A percentile compares a stretch with the other conserved stretches of the same genome.
Conservation (phyloP, 345 rosid genomes). For the Physaria fendleri region DNA sequence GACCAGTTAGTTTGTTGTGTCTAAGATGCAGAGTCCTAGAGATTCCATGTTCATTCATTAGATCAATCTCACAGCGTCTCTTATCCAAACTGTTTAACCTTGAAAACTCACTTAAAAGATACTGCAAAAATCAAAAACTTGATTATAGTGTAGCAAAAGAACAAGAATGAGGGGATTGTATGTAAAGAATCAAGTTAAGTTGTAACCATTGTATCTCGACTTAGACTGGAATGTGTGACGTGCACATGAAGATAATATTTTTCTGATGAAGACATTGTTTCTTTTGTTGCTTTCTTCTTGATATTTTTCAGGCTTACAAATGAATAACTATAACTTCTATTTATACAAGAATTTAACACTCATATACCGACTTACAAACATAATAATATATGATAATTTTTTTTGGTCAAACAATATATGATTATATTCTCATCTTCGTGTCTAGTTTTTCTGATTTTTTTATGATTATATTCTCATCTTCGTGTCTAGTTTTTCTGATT, state of each 20-base stretch:
- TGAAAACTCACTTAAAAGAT: neutral
- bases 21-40: conserved; percentile 12
- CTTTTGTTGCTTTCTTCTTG: conserved; percentile 16
- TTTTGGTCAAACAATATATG: no score
- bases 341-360: no score
- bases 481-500: no score
- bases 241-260: conserved; percentile 2
- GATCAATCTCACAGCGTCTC: conserved; percentile 12
- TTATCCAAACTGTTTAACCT: conserved; percentile 10
- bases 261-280: conserved; percentile 4
- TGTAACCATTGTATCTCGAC: neutral
- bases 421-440: no score
- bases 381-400: no score
- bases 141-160: neutral
- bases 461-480: no score
- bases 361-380: no score
- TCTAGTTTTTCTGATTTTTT: no score
- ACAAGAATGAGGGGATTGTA: neutral
- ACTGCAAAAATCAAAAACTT: neutral
- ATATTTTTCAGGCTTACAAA: no score
- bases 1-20: conserved; percentile 17
- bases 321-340: no score
- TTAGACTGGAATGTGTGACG: conserved; percentile 15
- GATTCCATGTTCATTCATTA: conserved; percentile 1
- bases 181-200: neutral